These are phyloP conservation scores for Trichosporon inkin DNA, from an alignment of 1,284 basidiomycete species.

Conservation along the genomic window DNA sequence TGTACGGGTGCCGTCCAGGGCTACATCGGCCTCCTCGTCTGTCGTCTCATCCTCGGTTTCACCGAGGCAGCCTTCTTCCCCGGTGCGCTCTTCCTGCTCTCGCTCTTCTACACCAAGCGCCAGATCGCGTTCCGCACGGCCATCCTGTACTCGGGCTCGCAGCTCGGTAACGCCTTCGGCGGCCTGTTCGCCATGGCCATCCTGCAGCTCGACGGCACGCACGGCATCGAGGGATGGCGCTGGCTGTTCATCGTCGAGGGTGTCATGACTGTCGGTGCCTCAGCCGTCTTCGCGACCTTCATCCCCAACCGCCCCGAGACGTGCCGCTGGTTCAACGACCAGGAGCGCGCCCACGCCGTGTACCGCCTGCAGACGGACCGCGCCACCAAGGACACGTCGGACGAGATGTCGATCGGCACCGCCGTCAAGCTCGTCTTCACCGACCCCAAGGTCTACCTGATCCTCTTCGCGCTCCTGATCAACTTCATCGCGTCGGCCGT, in stretches of 20 bases:
- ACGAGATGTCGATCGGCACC: slow-evolving; percentile 26
- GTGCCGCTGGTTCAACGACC: slow-evolving; percentile 32
- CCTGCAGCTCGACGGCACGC: slow-evolving; percentile 31
- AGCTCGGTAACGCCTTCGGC: slow-evolving; percentile 45
- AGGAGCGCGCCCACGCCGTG: slow-evolving; percentile 37
- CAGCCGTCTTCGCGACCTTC: slow-evolving; percentile 31
- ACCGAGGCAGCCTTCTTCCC: slow-evolving; percentile 45
- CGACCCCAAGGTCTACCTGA: slow-evolving; percentile 43
- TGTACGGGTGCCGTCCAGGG: slow-evolving; percentile 35
- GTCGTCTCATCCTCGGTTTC: slow-evolving; percentile 32
- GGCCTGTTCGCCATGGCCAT: slow-evolving; percentile 35
- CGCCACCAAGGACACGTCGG: slow-evolving; percentile 32
- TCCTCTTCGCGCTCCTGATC: slow-evolving; percentile 25
- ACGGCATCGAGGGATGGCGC: slow-evolving; percentile 41
- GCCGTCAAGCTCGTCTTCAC: slow-evolving; percentile 36
- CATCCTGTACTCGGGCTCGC: slow-evolving; percentile 37
- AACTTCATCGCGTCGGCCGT: slow-evolving; percentile 40
- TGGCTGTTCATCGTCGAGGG: slow-evolving; percentile 41
- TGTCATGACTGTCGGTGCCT: slow-evolving; percentile 33
- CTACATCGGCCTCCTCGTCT: slow-evolving; percentile 26
- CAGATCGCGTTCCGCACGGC: slow-evolving; percentile 37
- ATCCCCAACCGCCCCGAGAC: slow-evolving; percentile 42
- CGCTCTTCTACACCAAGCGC: slow-evolving; percentile 41
- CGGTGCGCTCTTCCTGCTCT: slow-evolving; percentile 36
- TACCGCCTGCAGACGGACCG: slow-evolving; percentile 43